These are phyloP conservation scores for Colletotrichum orchidophilum DNA, from an alignment of 2,329 filamentous ascomycete species.

Conservation along the genomic window DNA sequence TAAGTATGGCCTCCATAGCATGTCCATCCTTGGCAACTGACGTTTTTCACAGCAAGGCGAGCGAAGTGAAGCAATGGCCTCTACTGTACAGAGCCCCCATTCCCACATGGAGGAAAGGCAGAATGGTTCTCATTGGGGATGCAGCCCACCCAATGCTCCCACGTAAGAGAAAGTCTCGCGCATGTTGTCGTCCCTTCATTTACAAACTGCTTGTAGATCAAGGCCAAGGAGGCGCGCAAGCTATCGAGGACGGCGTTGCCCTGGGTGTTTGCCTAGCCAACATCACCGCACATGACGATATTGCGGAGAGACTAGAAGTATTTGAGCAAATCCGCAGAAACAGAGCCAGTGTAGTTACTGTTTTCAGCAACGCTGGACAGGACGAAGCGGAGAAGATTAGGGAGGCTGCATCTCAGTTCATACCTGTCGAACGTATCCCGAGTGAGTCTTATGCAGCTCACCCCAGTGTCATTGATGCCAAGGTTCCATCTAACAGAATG, in stretches of 20 bases:
- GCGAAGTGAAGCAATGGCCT: constrained; percentile 46
- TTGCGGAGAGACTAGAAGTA: constrained; percentile 38
- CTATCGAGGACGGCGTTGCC: constrained; percentile 47
- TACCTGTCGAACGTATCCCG: constrained; percentile 42
- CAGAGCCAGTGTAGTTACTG: constrained; percentile 46
- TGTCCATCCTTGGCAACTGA: not conserved
- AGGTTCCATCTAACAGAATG: not conserved
- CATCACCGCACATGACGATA: constrained; percentile 29
- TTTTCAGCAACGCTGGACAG: constrained; percentile 50
- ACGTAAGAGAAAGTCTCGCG: constrained; percentile 38
- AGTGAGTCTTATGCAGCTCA: constrained; percentile 37
- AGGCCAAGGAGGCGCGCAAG: constrained; percentile 48
- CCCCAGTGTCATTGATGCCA: not conserved
- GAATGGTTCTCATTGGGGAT: constrained; percentile 46
- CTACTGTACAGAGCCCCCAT: constrained; percentile 46
- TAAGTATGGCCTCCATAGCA: constrained; percentile 24
- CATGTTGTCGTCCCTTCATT: not conserved
- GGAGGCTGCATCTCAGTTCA: constrained; percentile 37
- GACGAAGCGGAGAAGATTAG: constrained; percentile 43
- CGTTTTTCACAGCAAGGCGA: constrained; percentile 41
- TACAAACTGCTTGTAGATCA: constrained; percentile 41
- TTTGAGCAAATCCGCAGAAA: constrained; percentile 40
- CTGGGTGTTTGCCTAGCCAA: constrained; percentile 42
- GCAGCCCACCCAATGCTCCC: constrained; percentile 51
- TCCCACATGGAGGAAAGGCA: constrained; percentile 43